These are phyloP conservation scores for Lagenidium giganteum DNA, from an alignment of 352 stramenopile genomes.

Conservation along the genomic window DNA sequence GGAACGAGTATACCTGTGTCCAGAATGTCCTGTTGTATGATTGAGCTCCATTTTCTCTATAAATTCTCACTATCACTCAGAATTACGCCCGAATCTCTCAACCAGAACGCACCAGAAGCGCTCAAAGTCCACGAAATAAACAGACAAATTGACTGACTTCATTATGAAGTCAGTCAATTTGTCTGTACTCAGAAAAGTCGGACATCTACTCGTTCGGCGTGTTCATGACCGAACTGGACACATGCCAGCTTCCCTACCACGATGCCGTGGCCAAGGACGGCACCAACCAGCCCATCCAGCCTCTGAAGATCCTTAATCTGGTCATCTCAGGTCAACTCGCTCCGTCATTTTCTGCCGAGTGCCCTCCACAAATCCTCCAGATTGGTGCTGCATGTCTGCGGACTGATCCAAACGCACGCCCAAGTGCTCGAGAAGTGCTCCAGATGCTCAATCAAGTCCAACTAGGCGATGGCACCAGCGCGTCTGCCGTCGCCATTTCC, in stretches of 20 bases:
- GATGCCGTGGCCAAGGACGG: constrained; percentile 16
- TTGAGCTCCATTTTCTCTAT: constrained; percentile 11
- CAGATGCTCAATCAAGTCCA: constrained; percentile 15
- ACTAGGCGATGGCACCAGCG: constrained; percentile 13
- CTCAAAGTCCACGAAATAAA: constrained; percentile 3
- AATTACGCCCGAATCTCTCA: constrained; percentile 6
- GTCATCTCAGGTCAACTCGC: constrained; percentile 16
- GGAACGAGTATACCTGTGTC: constrained; percentile 7
- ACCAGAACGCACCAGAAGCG: constrained; percentile 3
- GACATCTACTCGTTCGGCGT: constrained; percentile 25
- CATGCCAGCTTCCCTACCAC: constrained; percentile 17
- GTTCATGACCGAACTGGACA: constrained; percentile 29
- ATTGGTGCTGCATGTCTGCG: constrained; percentile 14
- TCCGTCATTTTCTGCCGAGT: constrained; percentile 8
- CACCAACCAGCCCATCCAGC: constrained; percentile 16
- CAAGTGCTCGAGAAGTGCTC: constrained; percentile 14
- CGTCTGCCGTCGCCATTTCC: too few species aligned
- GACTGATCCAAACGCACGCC: constrained; percentile 4
- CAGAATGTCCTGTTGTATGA: constrained; percentile 10
- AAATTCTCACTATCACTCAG: constrained; percentile 11
- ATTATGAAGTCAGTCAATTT: too few species aligned
- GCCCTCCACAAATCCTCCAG: constrained; percentile 10
- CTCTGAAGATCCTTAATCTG: constrained; percentile 24
- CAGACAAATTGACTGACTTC: too few species aligned
- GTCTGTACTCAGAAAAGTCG: constrained; percentile 17